phyloP scores from a whole-genome alignment of 2,329 filamentous ascomycete species.

The Fonsecaea monophora region DNA sequence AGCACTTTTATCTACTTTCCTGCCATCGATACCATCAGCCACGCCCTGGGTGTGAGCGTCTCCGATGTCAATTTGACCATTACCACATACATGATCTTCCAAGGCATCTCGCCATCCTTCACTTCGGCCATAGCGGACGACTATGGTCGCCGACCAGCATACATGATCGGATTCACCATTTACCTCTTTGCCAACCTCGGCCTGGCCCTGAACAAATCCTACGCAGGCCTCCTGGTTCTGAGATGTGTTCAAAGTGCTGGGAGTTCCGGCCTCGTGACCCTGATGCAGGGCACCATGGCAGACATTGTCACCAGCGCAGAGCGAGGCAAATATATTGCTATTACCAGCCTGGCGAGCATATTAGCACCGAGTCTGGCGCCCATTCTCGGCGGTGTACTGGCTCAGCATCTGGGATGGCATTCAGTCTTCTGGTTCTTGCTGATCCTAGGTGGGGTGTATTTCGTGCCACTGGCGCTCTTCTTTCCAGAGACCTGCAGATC shows the following conservation, averaged over 20 bases:
- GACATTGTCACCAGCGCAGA: constrained; percentile 52
- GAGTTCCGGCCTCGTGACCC: constrained; percentile 49
- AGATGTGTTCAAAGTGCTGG: constrained; percentile 54
- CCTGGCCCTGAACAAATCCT: constrained; percentile 49
- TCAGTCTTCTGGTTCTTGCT: constrained; percentile 62
- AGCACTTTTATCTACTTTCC: constrained; percentile 54
- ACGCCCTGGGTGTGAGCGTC: constrained; percentile 7
- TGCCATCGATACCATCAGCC: constrained; percentile 28
- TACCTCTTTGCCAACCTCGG: constrained; percentile 53
- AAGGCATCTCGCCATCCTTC: constrained; percentile 61
- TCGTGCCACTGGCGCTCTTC: constrained; percentile 40
- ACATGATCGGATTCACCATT: constrained; percentile 54
- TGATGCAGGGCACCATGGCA: constrained; percentile 49
- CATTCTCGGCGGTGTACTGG: constrained; percentile 57
- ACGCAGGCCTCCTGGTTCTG: constrained; percentile 47
- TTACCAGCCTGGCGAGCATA: constrained; percentile 42
- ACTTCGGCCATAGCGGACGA: constrained; percentile 59
- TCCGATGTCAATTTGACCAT: constrained; percentile 41
- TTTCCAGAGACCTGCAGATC: constrained; percentile 48
- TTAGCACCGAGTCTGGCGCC: constrained; percentile 58
- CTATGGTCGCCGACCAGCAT: constrained; percentile 57
- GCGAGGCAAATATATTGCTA: constrained; percentile 52
- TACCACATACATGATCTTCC: constrained; percentile 53
- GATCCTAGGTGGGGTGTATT: constrained; percentile 51
- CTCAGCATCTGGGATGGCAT: constrained; percentile 58